Base-by-base conservation (phyloP, 352 stramenopile species). In the Phytopythium montanum region DNA sequence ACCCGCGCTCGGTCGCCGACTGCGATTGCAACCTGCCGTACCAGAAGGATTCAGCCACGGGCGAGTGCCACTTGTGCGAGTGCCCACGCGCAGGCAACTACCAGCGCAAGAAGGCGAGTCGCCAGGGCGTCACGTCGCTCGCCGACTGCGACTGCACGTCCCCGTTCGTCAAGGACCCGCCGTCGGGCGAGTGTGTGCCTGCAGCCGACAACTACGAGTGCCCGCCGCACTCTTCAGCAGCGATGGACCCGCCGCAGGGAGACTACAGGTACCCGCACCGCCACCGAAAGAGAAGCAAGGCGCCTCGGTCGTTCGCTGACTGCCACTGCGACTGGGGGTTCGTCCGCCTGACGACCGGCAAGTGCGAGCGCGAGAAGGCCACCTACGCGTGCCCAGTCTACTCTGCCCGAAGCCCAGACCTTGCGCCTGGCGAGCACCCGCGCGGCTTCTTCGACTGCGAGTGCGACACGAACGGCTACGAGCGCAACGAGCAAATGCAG, bases 21-120 rank as follows among this genome's bases (percentile, higher is more conserved):
- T 95, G 85, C 53, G 77, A 85, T 64, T 95, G 85, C 51, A 66
- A 79, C 29, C 67, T 71, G 9, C 85, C 85, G 33, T 95, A 95
- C 69, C 74, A 71, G 39, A 92, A 91, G 42, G 75, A 92, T 36
- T 60, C 75, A 5, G 64, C 64, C 21, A 85, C 76, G 2, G 75
- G 76, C 9, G 64, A 75, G 49, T 93, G 85, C 53, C 28, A 69
- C 28, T 57, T 95, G 23, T 67, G 55, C 0, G 72, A 70, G 38
- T 95, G 85, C 34, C 85, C 83, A 2, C 74, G 85, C 36, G 81
- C 83, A 2, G 85, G 83, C 29, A 92, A 95, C 69, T 95, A 95
- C 59, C 68, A 90, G 48, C 68, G 72, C 34, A 85, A 82, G 28
- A 23, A n/a, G 16, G 38, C 25, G 51, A 41, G 51, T 26, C 53